Percentiles rank a stretch among this genome's conserved stretches.
These are phyloP conservation scores for Nakaseomyces delphensis DNA, from an alignment of 1,139 yeast species.

Conservation along the genomic window DNA sequence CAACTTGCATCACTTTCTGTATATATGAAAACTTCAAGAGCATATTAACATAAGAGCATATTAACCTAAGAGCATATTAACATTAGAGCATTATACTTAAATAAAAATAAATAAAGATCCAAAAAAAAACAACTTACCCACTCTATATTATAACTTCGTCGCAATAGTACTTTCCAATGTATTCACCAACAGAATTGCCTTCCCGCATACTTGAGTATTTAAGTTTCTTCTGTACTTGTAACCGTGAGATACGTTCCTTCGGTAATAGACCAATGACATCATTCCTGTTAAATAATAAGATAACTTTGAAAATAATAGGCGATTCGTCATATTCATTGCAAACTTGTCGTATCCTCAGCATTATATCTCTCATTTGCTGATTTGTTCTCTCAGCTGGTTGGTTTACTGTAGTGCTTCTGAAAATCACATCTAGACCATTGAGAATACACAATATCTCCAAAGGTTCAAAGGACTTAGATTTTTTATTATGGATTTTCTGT, in stretches of 20 bases:
- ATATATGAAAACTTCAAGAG: constrained; percentile 47
- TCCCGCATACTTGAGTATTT: constrained; percentile 3
- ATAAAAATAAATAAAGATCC: too few species aligned
- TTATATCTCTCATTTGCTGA: constrained; percentile 15
- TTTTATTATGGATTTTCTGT: constrained; percentile 11
- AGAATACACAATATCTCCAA: constrained; percentile 15
- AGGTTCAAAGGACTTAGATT: constrained; percentile 2
- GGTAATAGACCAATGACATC: constrained; percentile 12
- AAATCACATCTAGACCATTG: constrained; percentile 27
- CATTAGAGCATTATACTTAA: too few species aligned
- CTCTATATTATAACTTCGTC: constrained; percentile 11
- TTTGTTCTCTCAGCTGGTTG: constrained; percentile 18
- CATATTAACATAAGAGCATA: constrained; percentile 6
- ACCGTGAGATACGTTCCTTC: constrained; percentile 10
- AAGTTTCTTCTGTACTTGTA: constrained; percentile 7
- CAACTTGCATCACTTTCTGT: constrained; percentile 62
- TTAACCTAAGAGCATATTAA: too few species aligned
- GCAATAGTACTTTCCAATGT: constrained; percentile 22
- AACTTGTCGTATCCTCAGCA: constrained; percentile 19
- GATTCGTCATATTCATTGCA: constrained; percentile 13
- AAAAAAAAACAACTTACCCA: too few species aligned
- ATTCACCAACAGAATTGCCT: constrained; percentile 23
- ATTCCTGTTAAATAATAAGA: constrained; percentile 12
- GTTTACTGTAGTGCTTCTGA: constrained; percentile 20
- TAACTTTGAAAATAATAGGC: constrained; percentile 4